These are phyloP conservation scores for Yarrowia sp. DNA, from an alignment of 805 yeast species.

Conservation along the genomic window DNA sequence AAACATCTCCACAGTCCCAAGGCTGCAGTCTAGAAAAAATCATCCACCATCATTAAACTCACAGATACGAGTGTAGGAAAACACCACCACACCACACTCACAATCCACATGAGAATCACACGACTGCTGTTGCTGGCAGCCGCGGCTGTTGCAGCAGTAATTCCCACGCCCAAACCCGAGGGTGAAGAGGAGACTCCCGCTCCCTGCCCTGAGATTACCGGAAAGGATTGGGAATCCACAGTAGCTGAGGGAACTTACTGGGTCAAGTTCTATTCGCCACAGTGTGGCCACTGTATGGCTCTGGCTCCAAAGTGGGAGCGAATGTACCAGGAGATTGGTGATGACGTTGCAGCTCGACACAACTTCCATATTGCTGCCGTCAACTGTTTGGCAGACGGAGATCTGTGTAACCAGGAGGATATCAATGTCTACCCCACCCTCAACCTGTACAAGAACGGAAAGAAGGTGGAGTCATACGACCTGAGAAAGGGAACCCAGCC, in stretches of 20 bases:
- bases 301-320: constrained; percentile 82
- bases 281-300: constrained; percentile 74
- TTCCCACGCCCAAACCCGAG: neutral
- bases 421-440: constrained; percentile 68
- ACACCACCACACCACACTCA: neutral
- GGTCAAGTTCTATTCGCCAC: constrained; percentile 88
- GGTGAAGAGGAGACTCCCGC: neutral
- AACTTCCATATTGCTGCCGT: constrained; percentile 64
- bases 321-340: constrained; percentile 52
- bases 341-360: constrained; percentile 43
- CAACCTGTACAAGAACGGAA: constrained; percentile 51
- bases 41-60: neutral
- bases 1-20: neutral
- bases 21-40: neutral
- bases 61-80: neutral
- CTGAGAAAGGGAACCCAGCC: constrained; percentile 20
- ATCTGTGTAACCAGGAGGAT: constrained; percentile 67
- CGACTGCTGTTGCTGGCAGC: constrained; percentile 12
- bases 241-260: constrained; percentile 56
- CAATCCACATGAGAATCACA: neutral
- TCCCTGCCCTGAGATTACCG: constrained; percentile 38
- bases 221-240: constrained; percentile 50
- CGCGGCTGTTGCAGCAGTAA: constrained; percentile 1
- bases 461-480: constrained; percentile 32
- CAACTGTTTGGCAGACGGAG: constrained; percentile 83